Percentiles rank a stretch among this genome's conserved stretches.
phyloP scores from a whole-genome alignment of 1,284 basidiomycete genomes.

The Fomitopsis betulina region DNA sequence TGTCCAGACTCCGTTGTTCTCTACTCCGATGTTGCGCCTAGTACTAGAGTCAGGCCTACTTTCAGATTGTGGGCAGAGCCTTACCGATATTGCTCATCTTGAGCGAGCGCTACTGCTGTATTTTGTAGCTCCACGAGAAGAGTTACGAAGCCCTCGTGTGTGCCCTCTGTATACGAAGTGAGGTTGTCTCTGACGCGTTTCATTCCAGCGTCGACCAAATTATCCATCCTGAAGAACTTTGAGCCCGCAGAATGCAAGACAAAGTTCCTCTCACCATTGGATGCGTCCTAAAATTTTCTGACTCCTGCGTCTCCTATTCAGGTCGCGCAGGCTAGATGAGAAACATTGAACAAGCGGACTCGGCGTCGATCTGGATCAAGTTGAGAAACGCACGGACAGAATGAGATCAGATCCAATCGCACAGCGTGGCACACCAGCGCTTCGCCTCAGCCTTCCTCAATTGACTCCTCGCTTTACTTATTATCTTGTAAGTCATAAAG shows the following conservation, averaged over 20 bases:
- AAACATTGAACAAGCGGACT: not conserved
- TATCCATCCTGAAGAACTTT: not conserved
- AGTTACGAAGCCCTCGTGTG: not conserved
- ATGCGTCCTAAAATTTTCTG: too few relatives aligned
- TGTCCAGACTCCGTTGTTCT: constrained; percentile 48
- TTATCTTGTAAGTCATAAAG: too few relatives aligned
- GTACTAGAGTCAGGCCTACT: not conserved
- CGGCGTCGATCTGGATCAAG: too few relatives aligned
- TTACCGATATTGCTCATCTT: constrained; percentile 41
- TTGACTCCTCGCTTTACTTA: too few relatives aligned
- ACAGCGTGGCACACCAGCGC: too few relatives aligned
- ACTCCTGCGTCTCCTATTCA: too few relatives aligned
- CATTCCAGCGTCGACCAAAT: not conserved
- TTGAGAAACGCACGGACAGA: too few relatives aligned
- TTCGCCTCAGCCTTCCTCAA: too few relatives aligned
- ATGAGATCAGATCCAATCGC: too few relatives aligned
- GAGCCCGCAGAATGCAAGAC: too few relatives aligned
- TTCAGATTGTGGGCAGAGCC: constrained; percentile 4
- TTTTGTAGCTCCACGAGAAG: constrained; percentile 38
- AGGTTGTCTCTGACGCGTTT: not conserved
- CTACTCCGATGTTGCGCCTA: constrained; percentile 42
- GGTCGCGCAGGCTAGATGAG: too few relatives aligned
- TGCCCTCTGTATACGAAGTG: not conserved
- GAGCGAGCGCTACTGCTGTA: constrained; percentile 42
- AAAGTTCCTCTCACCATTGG: too few relatives aligned